Percentiles rank a stretch among this genome's conserved stretches.
phyloP scores from a whole-genome alignment of 306 rosid species.

The Ormosia semicastrata region DNA sequence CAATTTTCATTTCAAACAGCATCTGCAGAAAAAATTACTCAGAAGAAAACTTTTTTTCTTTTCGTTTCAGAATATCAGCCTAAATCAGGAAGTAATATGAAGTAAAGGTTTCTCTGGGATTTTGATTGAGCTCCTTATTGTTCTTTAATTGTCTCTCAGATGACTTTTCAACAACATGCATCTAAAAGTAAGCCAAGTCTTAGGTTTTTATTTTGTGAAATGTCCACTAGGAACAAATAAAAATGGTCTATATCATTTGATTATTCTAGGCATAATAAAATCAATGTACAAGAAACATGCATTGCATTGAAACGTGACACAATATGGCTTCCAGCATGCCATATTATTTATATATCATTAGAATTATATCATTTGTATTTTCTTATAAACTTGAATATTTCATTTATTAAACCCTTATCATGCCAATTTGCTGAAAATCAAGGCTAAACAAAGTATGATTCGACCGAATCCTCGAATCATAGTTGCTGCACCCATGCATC shows the following conservation, averaged over 20 bases:
- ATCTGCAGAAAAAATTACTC: neutral
- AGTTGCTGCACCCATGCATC: slow-evolving; percentile 77
- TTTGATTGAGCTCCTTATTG: too few species aligned
- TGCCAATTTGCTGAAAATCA: slow-evolving; percentile 4
- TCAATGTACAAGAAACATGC: neutral
- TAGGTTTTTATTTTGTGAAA: neutral
- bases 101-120: neutral
- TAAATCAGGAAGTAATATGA: neutral
- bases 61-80: neutral
- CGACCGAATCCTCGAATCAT: slow-evolving; percentile 65
- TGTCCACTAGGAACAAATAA: neutral
- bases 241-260: too few species aligned
- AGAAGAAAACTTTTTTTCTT: neutral
- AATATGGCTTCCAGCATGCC: neutral
- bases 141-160: neutral
- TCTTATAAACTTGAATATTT: neutral
- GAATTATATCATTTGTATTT: neutral
- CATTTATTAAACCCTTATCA: neutral
- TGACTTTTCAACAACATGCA: slow-evolving; percentile 7
- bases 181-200: neutral
- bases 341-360: neutral
- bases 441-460: slow-evolving; percentile 27
- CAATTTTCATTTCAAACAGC: neutral
- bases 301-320: slow-evolving; percentile 2
- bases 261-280: neutral